Base-by-base conservation (phyloP, 2,329 filamentous ascomycete genomes). In the Epichloe baconii region DNA sequence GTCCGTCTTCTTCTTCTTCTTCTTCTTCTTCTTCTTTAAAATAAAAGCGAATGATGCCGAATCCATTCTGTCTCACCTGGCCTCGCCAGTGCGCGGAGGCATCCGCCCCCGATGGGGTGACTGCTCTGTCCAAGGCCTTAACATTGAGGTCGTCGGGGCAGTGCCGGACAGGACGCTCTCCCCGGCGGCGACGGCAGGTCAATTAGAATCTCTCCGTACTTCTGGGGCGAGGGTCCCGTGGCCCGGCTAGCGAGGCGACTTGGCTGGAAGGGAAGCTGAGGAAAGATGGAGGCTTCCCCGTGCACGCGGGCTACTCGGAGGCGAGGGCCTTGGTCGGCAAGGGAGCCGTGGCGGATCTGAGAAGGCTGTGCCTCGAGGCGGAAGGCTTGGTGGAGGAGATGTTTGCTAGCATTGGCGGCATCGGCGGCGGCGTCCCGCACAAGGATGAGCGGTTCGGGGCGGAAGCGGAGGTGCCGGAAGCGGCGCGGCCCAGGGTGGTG, bases 221-320 rank as follows among this genome's bases (percentile, higher is more conserved):
- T 56, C 48, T 57, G 56, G 53, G 51, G 48, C 35, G 26, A 51
- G 35, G 53, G 47, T 40, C 31, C 51, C 46, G 43, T 51, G 26
- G 36, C 47, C 23, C 43, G 52, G 37, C 23, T 54, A 19, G 14
- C 14, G 47, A 37, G 14, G 31, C 17, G 34, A 4, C 36, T 37
- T 36, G 40, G 23, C 17, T 23, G 12, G 31, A 36, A 49, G 26
- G 8, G 26, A 3, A 4, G 26, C 1, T 3, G 8, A 31, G 26
- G 3, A n/a, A 4, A 4, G 14, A 12, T 2, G 8, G 15, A 15
- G 10, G 19, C 21, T 49, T 36, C 31, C 52, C 55, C 17, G 34
- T 50, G 11, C 48, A 56, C 41, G 0, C 40, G 5, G 55, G 56
- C 38, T 58, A 58, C 47, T 49, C 45, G n/a, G 55, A 57, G 48